These are phyloP conservation scores for Tricholoma matsutake DNA, from an alignment of 768 basidiomycete species.

Conservation along the genomic window DNA sequence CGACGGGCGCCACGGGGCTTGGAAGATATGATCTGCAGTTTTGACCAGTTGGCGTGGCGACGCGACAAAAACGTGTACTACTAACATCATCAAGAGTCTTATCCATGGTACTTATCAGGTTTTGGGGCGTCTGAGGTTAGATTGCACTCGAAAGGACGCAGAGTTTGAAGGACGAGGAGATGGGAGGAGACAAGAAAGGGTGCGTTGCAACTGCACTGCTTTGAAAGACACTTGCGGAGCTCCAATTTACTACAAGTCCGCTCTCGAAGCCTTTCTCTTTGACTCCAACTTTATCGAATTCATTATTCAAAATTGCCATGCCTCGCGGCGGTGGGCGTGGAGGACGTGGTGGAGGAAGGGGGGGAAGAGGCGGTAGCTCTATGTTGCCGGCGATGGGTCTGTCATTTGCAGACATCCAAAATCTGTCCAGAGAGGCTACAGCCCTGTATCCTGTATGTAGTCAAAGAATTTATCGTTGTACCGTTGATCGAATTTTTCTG, in stretches of 20 bases:
- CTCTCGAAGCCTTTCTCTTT: conserved; percentile 16
- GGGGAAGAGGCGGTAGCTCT: conserved; percentile 56
- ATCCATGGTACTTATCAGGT: conserved; percentile 51
- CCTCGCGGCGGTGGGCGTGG: conserved; percentile 39
- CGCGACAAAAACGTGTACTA: conserved; percentile 20
- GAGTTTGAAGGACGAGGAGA: conserved; percentile 18
- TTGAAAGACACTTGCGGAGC: conserved; percentile 35
- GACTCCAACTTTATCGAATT: conserved; percentile 9
- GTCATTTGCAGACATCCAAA: conserved; percentile 75
- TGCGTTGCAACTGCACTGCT: conserved; percentile 19
- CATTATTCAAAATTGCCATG: conserved; percentile 25
- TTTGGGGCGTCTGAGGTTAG: conserved; percentile 11
- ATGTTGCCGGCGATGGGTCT: conserved; percentile 73
- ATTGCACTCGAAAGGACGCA: conserved; percentile 15
- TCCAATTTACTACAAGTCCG: conserved; percentile 32
- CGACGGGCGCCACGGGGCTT: conserved; percentile 51
- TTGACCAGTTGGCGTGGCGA: conserved; percentile 18
- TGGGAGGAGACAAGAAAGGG: conserved; percentile 30
- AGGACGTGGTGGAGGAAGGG: conserved; percentile 37
- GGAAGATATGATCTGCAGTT: conserved; percentile 61
- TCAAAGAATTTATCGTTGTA: conserved; percentile 17
- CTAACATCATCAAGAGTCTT: conserved; percentile 81
- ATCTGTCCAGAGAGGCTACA: conserved; percentile 71
- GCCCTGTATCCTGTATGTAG: conserved; percentile 77
- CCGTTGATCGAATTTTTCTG: conserved; percentile 14